Conservation (phyloP, 192 early-diverging fungal genomes). For the Backusella liffmaniae region DNA sequence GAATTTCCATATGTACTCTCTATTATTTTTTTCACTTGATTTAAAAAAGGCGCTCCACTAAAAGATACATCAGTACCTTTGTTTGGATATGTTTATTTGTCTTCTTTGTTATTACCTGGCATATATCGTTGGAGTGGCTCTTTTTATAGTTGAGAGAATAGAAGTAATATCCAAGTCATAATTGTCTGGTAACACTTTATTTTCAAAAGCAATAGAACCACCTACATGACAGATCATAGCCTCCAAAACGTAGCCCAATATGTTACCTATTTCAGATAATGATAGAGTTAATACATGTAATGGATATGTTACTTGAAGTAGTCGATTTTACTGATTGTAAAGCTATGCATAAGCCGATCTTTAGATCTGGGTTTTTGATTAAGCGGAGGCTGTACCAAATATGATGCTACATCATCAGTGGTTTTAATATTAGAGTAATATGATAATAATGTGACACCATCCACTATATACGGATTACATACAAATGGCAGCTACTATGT, state of each 20-base stretch:
- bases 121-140: slow-evolving; percentile 78
- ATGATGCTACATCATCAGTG: slow-evolving; percentile 24
- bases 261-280: slow-evolving; percentile 25
- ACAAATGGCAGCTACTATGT: slow-evolving; percentile 2
- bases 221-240: slow-evolving; percentile 45
- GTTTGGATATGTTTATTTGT: not conserved
- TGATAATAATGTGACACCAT: not conserved
- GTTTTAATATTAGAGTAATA: not conserved
- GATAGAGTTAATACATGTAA: not conserved
- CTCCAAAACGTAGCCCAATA: slow-evolving; percentile 31
- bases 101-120: slow-evolving; percentile 32
- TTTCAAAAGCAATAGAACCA: slow-evolving; percentile 69
- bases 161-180: slow-evolving; percentile 43
- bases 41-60: slow-evolving; percentile 34
- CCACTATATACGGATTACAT: not conserved
- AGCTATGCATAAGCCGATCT: slow-evolving; percentile 36
- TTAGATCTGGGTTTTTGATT: slow-evolving; percentile 27
- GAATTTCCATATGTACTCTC: slow-evolving; percentile 30
- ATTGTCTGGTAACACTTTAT: slow-evolving; percentile 19
- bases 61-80: not conserved
- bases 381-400: slow-evolving; percentile 22
- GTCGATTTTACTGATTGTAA: slow-evolving; percentile 35
- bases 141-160: slow-evolving; percentile 70
- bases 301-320: not conserved
- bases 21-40: slow-evolving; percentile 31